Percentiles rank a stretch among this genome's conserved stretches.
Evolutionary conservation across 164 flowering plant species (phyloP).

Genomic region (Vitis riparia): DNA sequence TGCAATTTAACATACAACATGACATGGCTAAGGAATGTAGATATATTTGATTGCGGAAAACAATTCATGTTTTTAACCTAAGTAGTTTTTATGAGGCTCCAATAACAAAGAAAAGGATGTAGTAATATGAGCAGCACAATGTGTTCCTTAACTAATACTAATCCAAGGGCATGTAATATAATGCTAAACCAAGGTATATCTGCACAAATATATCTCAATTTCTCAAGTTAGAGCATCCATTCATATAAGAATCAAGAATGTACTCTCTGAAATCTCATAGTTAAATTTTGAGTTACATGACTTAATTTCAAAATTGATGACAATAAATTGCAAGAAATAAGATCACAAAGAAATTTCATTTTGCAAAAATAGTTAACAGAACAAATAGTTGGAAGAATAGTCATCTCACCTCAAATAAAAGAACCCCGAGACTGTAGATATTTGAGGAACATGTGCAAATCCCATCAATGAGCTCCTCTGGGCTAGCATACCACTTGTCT

Average conservation of each 20-base stretch:
- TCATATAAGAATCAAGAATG: neutral
- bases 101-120: neutral
- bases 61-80: neutral
- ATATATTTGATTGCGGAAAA: neutral
- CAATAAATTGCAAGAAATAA: neutral
- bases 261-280: neutral
- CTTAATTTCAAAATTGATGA: neutral
- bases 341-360: neutral
- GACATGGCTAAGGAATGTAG: neutral
- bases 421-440: slow-evolving; percentile 77
- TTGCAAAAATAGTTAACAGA: neutral
- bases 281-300: neutral
- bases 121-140: neutral
- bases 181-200: neutral
- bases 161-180: neutral
- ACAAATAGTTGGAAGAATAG: neutral
- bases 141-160: neutral
- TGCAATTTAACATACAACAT: neutral
- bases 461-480: slow-evolving; percentile 48
- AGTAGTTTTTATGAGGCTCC: neutral
- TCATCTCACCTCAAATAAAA: slow-evolving; percentile 82
- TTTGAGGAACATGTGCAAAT: slow-evolving; percentile 55
- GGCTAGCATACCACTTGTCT: slow-evolving; percentile 78
- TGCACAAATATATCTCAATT: neutral
- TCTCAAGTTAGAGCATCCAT: neutral